These are phyloP conservation scores for Macrocybe gigantea DNA, from an alignment of 768 basidiomycete species.

Conservation along the genomic window DNA sequence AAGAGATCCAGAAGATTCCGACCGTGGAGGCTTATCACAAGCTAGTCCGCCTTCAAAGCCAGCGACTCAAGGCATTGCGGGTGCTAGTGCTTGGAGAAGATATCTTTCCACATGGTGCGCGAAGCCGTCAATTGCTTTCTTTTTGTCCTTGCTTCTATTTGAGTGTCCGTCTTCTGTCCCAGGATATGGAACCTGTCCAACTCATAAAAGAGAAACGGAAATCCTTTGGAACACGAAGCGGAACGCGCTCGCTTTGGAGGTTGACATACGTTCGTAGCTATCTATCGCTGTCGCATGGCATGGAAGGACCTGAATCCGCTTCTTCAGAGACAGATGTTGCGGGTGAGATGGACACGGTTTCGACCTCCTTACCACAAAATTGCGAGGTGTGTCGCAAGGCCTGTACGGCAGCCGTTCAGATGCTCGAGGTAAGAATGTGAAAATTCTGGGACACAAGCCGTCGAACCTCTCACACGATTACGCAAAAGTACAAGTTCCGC, in stretches of 20 bases:
- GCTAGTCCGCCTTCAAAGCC: conserved; percentile 52
- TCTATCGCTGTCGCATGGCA: background rate
- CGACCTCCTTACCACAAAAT: conserved; percentile 30
- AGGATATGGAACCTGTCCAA: conserved; percentile 58
- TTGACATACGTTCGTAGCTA: conserved; percentile 51
- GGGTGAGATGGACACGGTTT: conserved; percentile 56
- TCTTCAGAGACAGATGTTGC: conserved; percentile 56
- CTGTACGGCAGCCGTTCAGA: conserved; percentile 56
- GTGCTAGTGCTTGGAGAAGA: conserved; percentile 50
- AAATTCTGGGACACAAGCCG: background rate
- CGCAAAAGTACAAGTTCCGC: conserved; percentile 55
- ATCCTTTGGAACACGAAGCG: conserved; percentile 49
- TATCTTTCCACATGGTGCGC: conserved; percentile 62
- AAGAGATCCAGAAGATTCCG: conserved; percentile 49
- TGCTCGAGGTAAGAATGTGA: conserved; percentile 54
- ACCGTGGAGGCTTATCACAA: conserved; percentile 59
- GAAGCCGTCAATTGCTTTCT: background rate
- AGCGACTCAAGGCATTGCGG: conserved; percentile 47
- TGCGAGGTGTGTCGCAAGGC: conserved; percentile 58
- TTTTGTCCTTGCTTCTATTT: background rate
- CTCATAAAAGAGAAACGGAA: conserved; percentile 39
- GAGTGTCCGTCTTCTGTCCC: conserved; percentile 1
- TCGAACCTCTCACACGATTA: conserved; percentile 10
- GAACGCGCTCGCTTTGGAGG: conserved; percentile 33
- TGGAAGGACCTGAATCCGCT: background rate